Base-by-base conservation (phyloP, 1,284 basidiomycete species). In the Puccinia sorghi region DNA sequence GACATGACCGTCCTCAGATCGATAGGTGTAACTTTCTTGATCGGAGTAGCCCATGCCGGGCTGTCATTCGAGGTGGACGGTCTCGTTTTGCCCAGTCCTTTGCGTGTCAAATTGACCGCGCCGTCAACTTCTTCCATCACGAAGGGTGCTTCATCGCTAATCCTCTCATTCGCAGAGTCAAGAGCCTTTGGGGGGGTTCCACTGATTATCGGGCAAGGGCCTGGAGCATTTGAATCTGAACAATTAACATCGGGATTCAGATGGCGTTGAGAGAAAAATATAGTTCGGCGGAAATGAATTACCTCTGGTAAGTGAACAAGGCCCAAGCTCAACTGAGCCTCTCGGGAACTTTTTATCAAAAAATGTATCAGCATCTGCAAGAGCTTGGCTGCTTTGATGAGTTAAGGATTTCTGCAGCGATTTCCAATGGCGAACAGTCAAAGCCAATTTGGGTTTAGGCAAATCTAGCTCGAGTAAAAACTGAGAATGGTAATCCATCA, bases 391-490 rank as follows among this genome's bases (percentile, higher is more conserved):
- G n/a, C 25, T 54, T 48, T 59, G 54, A 41, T 57, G 56, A 25
- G 59, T 61, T 3, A 63, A 54, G 7, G 64, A 59, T 61, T 74
- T 71, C 9, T 41, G n/a, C n/a, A 77, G 27, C 12, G 52, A 50
- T 50, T 76, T 74, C 64, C 73, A 76, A 41, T 59, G 57, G 22
- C 59, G 59, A 20, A 61, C 37, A 6, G 63, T 79, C 41, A 43
- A 43, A 25, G 88, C 87, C 11, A 90, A 84, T 63, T 93, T 87
- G 0, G 89, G 88, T 37, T 86, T 85, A 0, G 94, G 93, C 48
- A 97, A 87, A 84, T 97, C 95, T 82, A 95, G 90, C 63, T 88
- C 80, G 0, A 87, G 88, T n/a, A 95, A 84, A 92, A 93, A 98
- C 0, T 90, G 90, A 41, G 87, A 87, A 82, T 93, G 89, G 74